A percentile compares a stretch with the other conserved stretches of the same genome.
Evolutionary conservation across 768 basidiomycete genomes (phyloP).

Genomic region (Rhizopogon salebrosus): DNA sequence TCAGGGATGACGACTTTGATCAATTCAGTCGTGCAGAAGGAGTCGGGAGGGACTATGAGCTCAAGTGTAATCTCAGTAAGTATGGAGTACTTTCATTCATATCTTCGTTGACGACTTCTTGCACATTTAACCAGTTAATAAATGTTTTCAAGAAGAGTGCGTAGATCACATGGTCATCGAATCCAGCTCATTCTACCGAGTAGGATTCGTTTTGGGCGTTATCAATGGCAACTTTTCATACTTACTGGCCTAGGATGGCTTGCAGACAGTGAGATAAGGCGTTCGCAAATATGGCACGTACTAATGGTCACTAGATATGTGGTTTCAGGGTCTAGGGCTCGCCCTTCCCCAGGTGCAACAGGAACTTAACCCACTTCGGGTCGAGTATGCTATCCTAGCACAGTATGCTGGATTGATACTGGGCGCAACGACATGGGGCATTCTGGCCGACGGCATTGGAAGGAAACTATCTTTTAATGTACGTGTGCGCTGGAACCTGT

Average conservation of each 20-base stretch:
- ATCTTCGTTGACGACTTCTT: not conserved
- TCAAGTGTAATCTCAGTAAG: slow-evolving; percentile 28
- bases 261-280: slow-evolving; percentile 36
- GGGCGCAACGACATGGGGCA: slow-evolving; percentile 45
- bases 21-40: slow-evolving; percentile 14
- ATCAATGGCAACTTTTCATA: slow-evolving; percentile 43
- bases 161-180: slow-evolving; percentile 8
- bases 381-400: slow-evolving; percentile 44
- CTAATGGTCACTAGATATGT: slow-evolving; percentile 19
- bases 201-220: slow-evolving; percentile 47
- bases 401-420: slow-evolving; percentile 45
- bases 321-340: slow-evolving; percentile 45
- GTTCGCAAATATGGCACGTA: slow-evolving; percentile 26
- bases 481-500: not conserved
- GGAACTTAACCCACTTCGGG: slow-evolving; percentile 36
- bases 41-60: slow-evolving; percentile 26
- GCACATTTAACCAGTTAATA: slow-evolving; percentile 32
- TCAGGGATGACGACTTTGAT: slow-evolving; percentile 11
- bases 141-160: slow-evolving; percentile 41
- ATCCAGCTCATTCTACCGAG: not conserved
- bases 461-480: slow-evolving; percentile 41
- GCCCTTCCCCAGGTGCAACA: slow-evolving; percentile 39
- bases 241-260: slow-evolving; percentile 45
- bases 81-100: not conserved
- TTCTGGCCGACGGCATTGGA: slow-evolving; percentile 45